These are phyloP conservation scores for Parastagonospora nodorum DNA, from an alignment of 2,329 filamentous ascomycete species.

Conservation along the genomic window DNA sequence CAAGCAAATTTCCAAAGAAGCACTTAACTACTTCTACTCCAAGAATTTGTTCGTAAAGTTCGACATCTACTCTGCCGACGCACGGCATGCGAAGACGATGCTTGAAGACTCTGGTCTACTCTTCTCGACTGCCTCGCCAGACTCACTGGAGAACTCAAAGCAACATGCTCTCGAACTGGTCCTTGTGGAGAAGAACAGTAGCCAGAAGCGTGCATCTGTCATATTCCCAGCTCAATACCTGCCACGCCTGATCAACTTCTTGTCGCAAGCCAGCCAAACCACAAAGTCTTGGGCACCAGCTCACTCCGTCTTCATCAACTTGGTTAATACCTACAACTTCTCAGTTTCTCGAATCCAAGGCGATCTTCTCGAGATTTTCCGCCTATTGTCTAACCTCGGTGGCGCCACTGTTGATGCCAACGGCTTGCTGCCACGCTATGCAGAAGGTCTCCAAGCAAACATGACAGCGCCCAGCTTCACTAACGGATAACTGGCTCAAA, in stretches of 20 bases:
- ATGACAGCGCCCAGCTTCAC: conserved; percentile 23
- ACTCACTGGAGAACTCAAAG: conserved; percentile 10
- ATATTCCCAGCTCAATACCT: conserved; percentile 45
- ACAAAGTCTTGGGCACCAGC: conserved; percentile 25
- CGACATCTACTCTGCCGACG: conserved; percentile 30
- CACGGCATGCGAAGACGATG: conserved; percentile 38
- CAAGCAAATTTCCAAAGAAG: conserved; percentile 29
- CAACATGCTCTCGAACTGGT: conserved; percentile 36
- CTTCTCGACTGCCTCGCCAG: conserved; percentile 21
- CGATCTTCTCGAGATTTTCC: conserved; percentile 39
- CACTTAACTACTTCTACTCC: conserved; percentile 36
- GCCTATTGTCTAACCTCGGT: conserved; percentile 29
- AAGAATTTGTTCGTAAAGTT: conserved; percentile 39
- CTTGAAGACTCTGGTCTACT: conserved; percentile 39
- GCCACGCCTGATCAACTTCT: conserved; percentile 41
- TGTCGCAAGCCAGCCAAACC: conserved; percentile 30
- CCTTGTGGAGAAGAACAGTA: conserved; percentile 35
- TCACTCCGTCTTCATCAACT: conserved; percentile 26
- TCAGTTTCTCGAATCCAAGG: conserved; percentile 33
- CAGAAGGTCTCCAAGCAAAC: conserved; percentile 21
- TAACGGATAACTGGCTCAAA: conserved; percentile 21
- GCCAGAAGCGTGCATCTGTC: conserved; percentile 29
- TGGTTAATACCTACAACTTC: conserved; percentile 32
- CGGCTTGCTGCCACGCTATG: conserved; percentile 32
- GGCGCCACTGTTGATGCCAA: conserved; percentile 20